phyloP scores from a whole-genome alignment of 495 filamentous ascomycete genomes.

The Rostrohypoxylon terebratum region DNA sequence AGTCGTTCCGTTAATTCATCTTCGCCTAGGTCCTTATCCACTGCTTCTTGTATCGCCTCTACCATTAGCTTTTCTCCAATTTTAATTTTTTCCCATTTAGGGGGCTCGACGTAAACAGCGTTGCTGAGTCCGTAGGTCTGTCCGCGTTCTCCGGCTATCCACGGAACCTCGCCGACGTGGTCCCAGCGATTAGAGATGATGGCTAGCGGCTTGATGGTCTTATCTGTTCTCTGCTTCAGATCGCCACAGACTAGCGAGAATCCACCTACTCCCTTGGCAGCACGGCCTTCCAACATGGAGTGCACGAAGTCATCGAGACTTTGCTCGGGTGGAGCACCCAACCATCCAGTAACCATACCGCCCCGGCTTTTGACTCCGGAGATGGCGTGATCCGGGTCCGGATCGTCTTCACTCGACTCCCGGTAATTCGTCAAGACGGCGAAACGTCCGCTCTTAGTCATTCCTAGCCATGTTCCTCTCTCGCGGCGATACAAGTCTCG shows the following conservation, averaged over 20 bases:
- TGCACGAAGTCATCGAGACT: slow-evolving; percentile 74
- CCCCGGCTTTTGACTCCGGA: slow-evolving; percentile 77
- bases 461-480: slow-evolving; percentile 91
- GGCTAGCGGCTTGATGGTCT: slow-evolving; percentile 74
- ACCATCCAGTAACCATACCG: slow-evolving; percentile 86
- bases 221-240: slow-evolving; percentile 62
- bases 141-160: slow-evolving; percentile 73
- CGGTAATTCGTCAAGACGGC: slow-evolving; percentile 96
- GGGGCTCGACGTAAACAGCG: slow-evolving; percentile 74
- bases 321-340: slow-evolving; percentile 65
- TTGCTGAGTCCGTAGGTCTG: slow-evolving; percentile 88
- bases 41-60: slow-evolving; percentile 54
- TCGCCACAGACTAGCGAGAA: slow-evolving; percentile 93
- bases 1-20: slow-evolving; percentile 76
- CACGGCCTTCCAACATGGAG: slow-evolving; percentile 72
- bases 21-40: slow-evolving; percentile 64
- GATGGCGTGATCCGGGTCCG: slow-evolving; percentile 60
- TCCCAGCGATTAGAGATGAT: slow-evolving; percentile 91
- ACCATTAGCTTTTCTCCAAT: slow-evolving; percentile 62
- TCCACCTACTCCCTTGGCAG: slow-evolving; percentile 81
- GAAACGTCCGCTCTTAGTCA: slow-evolving; percentile 85
- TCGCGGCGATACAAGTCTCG: slow-evolving; percentile 64
- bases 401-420: slow-evolving; percentile 70
- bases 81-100: slow-evolving; percentile 83
- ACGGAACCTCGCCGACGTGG: slow-evolving; percentile 69